Conservation (phyloP, 202 grass and related monocot genomes). For the Musa balbisiana region DNA sequence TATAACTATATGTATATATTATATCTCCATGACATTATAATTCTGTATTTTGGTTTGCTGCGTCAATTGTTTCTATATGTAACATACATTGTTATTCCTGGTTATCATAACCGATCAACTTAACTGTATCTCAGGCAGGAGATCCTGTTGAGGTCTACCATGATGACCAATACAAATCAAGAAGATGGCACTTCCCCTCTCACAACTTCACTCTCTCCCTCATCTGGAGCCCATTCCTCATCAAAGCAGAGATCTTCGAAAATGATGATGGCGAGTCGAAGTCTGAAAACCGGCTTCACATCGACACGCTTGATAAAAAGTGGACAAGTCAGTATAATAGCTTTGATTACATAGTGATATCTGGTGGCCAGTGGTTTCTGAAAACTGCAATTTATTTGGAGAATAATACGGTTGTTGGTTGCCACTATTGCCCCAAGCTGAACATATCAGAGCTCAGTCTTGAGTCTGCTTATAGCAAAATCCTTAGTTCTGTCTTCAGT, state of each 20-base stretch:
- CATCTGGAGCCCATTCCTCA: slow-evolving; percentile 48
- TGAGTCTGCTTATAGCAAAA: slow-evolving; percentile 29
- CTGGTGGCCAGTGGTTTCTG: slow-evolving; percentile 54
- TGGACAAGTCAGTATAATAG: slow-evolving; percentile 36
- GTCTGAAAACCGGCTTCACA: slow-evolving; percentile 25
- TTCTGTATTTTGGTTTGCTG: too few species aligned
- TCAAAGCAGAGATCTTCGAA: slow-evolving; percentile 21
- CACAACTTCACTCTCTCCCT: slow-evolving; percentile 23
- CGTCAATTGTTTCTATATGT: too few species aligned
- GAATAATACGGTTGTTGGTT: slow-evolving; percentile 33
- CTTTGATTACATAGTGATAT: slow-evolving; percentile 45
- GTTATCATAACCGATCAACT: background rate
- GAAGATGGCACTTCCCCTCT: slow-evolving; percentile 13
- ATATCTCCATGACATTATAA: too few species aligned
- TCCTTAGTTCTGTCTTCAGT: slow-evolving; percentile 16
- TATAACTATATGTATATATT: too few species aligned
- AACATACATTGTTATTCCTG: too few species aligned
- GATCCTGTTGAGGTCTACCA: slow-evolving; percentile 11
- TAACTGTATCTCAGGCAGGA: background rate
- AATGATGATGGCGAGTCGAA: slow-evolving; percentile 18
- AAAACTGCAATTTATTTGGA: slow-evolving; percentile 38
- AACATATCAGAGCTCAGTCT: slow-evolving; percentile 34
- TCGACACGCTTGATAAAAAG: slow-evolving; percentile 30
- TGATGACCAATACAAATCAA: slow-evolving; percentile 16
- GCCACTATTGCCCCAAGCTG: slow-evolving; percentile 15